Percentiles rank a stretch among this genome's conserved stretches.
Conservation (phyloP, 306 rosid species). For the Trichosanthes truncata region DNA sequence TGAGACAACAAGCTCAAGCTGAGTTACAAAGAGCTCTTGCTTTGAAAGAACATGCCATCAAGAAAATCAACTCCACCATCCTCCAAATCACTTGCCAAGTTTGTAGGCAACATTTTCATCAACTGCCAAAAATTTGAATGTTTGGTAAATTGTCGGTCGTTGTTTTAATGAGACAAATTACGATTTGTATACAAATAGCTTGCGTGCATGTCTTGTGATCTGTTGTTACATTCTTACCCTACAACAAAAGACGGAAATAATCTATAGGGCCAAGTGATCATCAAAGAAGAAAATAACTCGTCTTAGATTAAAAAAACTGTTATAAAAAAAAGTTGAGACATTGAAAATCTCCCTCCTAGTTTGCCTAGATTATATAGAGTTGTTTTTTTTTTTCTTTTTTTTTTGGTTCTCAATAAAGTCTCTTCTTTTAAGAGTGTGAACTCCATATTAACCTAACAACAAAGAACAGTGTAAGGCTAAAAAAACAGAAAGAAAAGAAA, state of each 20-base stretch:
- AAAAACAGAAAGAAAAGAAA: not conserved
- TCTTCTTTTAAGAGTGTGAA: not conserved
- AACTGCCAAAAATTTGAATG: conserved; percentile 6
- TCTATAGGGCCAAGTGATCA: not conserved
- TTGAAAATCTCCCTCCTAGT: not conserved
- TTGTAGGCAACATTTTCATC: conserved; percentile 61
- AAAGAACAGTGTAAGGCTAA: not conserved
- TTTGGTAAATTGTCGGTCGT: no score
- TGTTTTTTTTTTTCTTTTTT: not conserved
- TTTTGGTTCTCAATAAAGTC: not conserved
- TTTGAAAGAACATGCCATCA: conserved; percentile 68
- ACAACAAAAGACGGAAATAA: not conserved
- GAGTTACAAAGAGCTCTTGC: conserved; percentile 72
- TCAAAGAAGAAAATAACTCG: not conserved
- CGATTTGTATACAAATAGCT: not conserved
- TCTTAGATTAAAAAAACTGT: not conserved
- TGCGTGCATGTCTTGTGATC: no score
- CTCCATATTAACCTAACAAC: not conserved
- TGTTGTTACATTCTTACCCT: not conserved
- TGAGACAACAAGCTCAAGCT: conserved; percentile 71
- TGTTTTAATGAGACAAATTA: conserved; percentile 14
- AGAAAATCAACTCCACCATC: conserved; percentile 68
- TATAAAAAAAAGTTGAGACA: not conserved
- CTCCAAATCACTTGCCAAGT: conserved; percentile 85
- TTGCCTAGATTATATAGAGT: no score